Percentiles rank a stretch among this genome's conserved stretches.
phyloP scores from a whole-genome alignment of 805 yeast genomes.

The Saturnispora hagleri region DNA sequence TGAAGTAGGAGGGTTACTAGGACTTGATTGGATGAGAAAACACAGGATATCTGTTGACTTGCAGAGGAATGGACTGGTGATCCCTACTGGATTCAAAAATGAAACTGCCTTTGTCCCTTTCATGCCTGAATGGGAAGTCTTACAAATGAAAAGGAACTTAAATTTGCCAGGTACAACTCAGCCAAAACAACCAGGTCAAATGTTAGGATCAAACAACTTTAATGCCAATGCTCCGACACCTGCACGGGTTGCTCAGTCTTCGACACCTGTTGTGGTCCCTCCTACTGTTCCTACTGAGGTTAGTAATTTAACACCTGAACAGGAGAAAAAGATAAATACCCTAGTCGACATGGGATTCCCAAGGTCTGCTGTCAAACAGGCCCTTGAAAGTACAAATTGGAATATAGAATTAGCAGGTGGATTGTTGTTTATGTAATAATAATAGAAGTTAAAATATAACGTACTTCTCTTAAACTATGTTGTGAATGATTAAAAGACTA shows the following conservation, averaged over 20 bases:
- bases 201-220: not conserved
- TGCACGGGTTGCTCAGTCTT: not conserved
- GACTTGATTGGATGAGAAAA: slow-evolving; percentile 85
- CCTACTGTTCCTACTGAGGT: slow-evolving; percentile 16
- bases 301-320: slow-evolving; percentile 11
- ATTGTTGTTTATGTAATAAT: slow-evolving; percentile 38
- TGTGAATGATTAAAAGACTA: too few relatives aligned
- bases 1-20: slow-evolving; percentile 63
- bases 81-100: slow-evolving; percentile 38
- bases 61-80: slow-evolving; percentile 44
- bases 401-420: slow-evolving; percentile 85
- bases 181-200: not conserved
- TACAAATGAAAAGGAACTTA: slow-evolving; percentile 12
- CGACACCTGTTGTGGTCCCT: slow-evolving; percentile 2
- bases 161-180: slow-evolving; percentile 12
- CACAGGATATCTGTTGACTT: slow-evolving; percentile 80
- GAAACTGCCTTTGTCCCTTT: slow-evolving; percentile 10
- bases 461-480: too few relatives aligned
- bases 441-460: not conserved
- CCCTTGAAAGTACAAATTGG: slow-evolving; percentile 60
- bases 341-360: slow-evolving; percentile 66
- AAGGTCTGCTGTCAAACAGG: slow-evolving; percentile 50
- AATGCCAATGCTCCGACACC: not conserved
- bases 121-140: slow-evolving; percentile 16
- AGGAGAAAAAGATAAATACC: slow-evolving; percentile 28